phyloP scores from a whole-genome alignment of 352 stramenopile genomes.

The Phytophthora fragariae region DNA sequence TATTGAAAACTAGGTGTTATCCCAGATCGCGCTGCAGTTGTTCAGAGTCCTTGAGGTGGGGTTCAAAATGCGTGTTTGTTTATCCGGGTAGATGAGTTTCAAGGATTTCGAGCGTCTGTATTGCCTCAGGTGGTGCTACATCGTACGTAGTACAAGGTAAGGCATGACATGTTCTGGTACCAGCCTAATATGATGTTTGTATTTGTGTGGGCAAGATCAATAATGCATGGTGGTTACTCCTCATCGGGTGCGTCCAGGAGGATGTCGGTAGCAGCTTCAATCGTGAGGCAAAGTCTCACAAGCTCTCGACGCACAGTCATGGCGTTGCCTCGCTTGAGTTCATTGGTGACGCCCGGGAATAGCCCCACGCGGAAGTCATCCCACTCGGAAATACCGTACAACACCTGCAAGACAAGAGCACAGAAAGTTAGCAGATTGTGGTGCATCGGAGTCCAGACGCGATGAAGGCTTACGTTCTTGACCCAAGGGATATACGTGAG shows the following conservation, averaged over 20 bases:
- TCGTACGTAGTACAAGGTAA: conserved; percentile 3
- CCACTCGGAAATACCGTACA: conserved; percentile 88
- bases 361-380: conserved; percentile 83
- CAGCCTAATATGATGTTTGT: conserved; percentile 14
- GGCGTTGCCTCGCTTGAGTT: conserved; percentile 70
- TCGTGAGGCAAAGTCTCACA: conserved; percentile 80
- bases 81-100: conserved; percentile 4
- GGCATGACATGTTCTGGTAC: not conserved
- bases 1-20: conserved; percentile 27
- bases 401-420: conserved; percentile 38
- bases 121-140: not conserved
- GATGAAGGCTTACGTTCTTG: conserved; percentile 70
- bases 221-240: conserved; percentile 26
- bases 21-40: conserved; percentile 5
- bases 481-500: conserved; percentile 81
- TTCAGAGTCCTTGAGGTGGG: conserved; percentile 2
- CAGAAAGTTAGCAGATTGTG: conserved; percentile 11
- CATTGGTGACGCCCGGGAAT: conserved; percentile 79
- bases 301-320: conserved; percentile 83
- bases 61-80: not conserved
- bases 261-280: conserved; percentile 80
- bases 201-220: conserved; percentile 3
- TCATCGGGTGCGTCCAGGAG: conserved; percentile 45
- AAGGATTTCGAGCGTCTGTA: not conserved
- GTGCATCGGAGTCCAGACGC: not conserved